Evolutionary conservation across 768 basidiomycete genomes (phyloP), one percentile per base, ranked within the genome.

Genomic region (Mycena sanguinolenta): DNA sequence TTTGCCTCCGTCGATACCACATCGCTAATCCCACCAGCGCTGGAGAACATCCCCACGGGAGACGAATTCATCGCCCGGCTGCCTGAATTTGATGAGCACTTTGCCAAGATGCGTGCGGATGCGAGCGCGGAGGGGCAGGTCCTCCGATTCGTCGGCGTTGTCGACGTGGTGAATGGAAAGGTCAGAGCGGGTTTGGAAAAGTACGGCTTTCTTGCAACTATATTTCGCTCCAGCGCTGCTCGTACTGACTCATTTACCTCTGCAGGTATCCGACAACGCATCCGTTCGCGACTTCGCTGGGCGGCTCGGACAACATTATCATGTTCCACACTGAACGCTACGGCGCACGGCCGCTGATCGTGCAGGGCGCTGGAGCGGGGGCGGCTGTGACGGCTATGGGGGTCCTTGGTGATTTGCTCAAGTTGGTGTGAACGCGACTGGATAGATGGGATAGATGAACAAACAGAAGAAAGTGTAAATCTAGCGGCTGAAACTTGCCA

Each of bases 331-430:
- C 97, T 0, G 91, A 94, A 76, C 87, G 98, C 49, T 99, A 99
- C 77, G 91, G 92, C 3, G 88, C 91, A 10, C 84, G 96, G 49
- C 97, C 98, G 1, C 84, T 99, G 65, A 95, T 99, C 69, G 87
- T 99, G 38, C 97, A 98, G 77, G 98, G 98, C 58, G 92, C 97
- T 0, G 98, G 98, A 3, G 98, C 98, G 0, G 98, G 98, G n/a
- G 96, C 96, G 1, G 96, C 93, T 28, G 97, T 99, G 17, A 99
- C 98, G 36, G 98, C 98, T 0, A 99, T 99, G 95, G 98, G 98
- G 10, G 96, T 98, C 19, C 86, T 97, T 73, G 91, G 93, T 55
- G 97, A 99, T 77, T 81, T 97, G 62, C 80, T 98, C 77, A 93
- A 88, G 77, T 75, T 89, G 34, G 77, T 77, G 1, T 87, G n/a